Evolutionary conservation across 306 rosid genomes (phyloP), one percentile per base, ranked within the genome.

Genomic region (Dryas drummondii): DNA sequence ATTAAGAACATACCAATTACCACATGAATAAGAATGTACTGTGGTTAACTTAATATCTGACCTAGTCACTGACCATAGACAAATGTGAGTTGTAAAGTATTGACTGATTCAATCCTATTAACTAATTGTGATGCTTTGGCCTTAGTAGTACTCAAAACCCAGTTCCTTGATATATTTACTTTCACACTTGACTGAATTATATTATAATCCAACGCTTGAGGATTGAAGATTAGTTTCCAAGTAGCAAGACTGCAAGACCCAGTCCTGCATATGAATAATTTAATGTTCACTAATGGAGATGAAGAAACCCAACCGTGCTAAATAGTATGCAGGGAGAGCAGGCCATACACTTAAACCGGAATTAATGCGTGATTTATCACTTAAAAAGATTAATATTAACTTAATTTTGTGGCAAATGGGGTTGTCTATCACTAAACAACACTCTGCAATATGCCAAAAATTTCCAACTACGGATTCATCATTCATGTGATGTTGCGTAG

Each of bases 231-330:
- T 67, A 12, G 44, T 6, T 12, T 22, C 19, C 11, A 11, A 22
- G 42, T 26, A 48, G 40, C 45, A 61, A 47, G 57, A 72, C 58
- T 26, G 68, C 76, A 72, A 37, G 76, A 72, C 76, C 48, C 1
- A 48, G 48, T 58, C 76, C 48, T 4, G 63, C 17, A 12, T 41
- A 40, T 1, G 51, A 71, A 17, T 19, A 13, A 56, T 56, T 44
- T 22, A 9, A 66, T 9, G 54, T 47, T 66, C 54, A 19, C 54
- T 40, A 66, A 46, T 66, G 9, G 41, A 16, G 49, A 37, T 45
- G 76, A 72, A 57, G 76, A 72, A 57, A 45, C 56, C n/a, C 6
- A 65, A 41, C 68, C 7, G 49, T 50, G 42, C 37, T 57, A 45
- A 7, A n/a, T 22, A 41, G 42, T 55, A 47, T 7, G 62, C 2